Evolutionary conservation across 495 filamentous ascomycete genomes (phyloP), one percentile per base, ranked within the genome.

Genomic region (Talaromyces nanjingensis): DNA sequence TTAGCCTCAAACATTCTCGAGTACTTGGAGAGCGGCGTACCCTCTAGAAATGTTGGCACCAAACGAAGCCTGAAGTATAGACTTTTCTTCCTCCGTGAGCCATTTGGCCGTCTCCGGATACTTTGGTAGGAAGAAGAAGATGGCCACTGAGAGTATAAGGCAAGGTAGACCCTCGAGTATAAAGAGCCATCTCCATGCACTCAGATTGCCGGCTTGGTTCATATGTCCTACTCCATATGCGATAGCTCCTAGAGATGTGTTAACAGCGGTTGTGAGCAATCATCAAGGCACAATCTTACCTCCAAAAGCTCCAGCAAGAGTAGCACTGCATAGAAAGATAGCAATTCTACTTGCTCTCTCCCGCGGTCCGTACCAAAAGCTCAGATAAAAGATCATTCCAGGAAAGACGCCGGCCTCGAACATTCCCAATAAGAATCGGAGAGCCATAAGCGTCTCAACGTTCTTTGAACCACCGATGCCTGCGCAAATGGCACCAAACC

Each of bases 131-230:
- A 84, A 72, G 62, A 81, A 82, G 71, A 74, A 81, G 24, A 79
- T 75, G 14, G 77, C 64, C 9, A 25, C 54, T 11, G 77, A 72
- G 20, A 73, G 77, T 1, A 81, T 24, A 54, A 73, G 76, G 0
- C 78, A 81, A 11, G 78, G 79, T n/a, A 79, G 67, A 33, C 84
- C 84, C 66, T 87, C 84, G 14, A 87, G 67, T 52, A 87, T 83
- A 70, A 86, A 87, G 29, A 87, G 70, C 85, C 85, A 87, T 12
- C 84, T 70, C 84, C 85, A 87, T 9, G 73, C 84, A 24, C 74
- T 73, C 9, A 87, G 64, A 1, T 79, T 82, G 14, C 63, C 63
- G 0, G 69, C 74, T 6, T 72, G 72, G 47, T 85, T 83, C 83
- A 87, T 84, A 62, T 83, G 77, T 16, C 78, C 81, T 12, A 84